A percentile compares a stretch with the other conserved stretches of the same genome.
These are phyloP conservation scores for Thelonectria blattea DNA, from an alignment of 2,329 filamentous ascomycete species.

Conservation along the genomic window DNA sequence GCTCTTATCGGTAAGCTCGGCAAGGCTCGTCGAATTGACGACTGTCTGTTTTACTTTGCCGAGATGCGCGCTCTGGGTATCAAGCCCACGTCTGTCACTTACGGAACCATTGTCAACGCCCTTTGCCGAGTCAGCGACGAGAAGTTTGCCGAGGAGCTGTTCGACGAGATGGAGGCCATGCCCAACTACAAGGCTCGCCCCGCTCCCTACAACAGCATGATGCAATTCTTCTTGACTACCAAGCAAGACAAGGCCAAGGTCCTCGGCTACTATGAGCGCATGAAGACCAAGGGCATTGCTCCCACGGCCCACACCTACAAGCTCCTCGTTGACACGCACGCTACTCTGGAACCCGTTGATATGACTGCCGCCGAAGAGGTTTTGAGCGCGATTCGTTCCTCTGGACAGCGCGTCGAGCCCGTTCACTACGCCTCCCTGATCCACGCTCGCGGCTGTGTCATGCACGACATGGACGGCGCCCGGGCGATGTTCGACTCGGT, in stretches of 20 bases:
- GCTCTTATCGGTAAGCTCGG: conserved; percentile 97
- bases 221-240: conserved; percentile 98
- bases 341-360: conserved; percentile 88
- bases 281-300: conserved; percentile 84
- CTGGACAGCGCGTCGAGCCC: conserved; percentile 80
- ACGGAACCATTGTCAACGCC: conserved; percentile 97
- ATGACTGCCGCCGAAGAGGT: conserved; percentile 87
- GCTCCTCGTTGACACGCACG: conserved; percentile 92
- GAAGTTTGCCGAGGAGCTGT: conserved; percentile 96
- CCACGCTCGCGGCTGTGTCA: conserved; percentile 91
- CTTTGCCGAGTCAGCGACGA: conserved; percentile 97
- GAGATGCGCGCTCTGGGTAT: conserved; percentile 95
- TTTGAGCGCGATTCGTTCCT: conserved; percentile 75
- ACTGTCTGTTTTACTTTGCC: conserved; percentile 96
- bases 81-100: conserved; percentile 95
- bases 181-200: conserved; percentile 98
- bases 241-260: conserved; percentile 97
- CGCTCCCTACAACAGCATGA: conserved; percentile 98
- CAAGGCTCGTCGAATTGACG: conserved; percentile 96
- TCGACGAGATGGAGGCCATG: conserved; percentile 99
- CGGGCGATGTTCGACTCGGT: conserved; percentile 83
- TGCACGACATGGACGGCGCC: conserved; percentile 88
- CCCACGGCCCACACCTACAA: conserved; percentile 98
- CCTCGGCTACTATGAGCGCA: conserved; percentile 91
- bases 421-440: conserved; percentile 97